Evolutionary conservation across 2,329 filamentous ascomycete species (phyloP), one percentile per base, ranked within the genome.

Genomic region (Scytalidium lignicola): DNA sequence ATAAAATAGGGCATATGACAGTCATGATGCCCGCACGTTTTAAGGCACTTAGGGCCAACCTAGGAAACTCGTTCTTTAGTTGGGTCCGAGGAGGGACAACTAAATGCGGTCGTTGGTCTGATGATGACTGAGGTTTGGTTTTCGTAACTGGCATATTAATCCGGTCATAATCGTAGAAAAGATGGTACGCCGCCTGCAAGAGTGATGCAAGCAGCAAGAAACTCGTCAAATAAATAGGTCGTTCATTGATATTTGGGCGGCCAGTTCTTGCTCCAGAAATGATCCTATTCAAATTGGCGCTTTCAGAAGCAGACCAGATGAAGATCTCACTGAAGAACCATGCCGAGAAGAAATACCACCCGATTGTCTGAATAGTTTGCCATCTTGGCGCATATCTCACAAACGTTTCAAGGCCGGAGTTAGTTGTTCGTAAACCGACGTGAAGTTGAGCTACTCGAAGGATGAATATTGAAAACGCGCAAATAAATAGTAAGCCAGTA

Each of bases 371-470:
- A 49, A 84, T 63, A 4, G 86, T 82, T 51, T 82, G 75, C 26
- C 52, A 57, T 49, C 49, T 80, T 20, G 83, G 67, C 9, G 82
- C 70, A 55, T 79, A 75, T 53, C 74, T 74, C 48, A 69, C 70
- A 48, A 92, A 77, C 7, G 82, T 86, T 51, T 85, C 74, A 58
- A 85, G 75, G 43, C 80, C 76, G 3, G 86, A 89, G 50, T 75
- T 73, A 37, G 87, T 85, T 17, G 87, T 91, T 63, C 87, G 79
- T 51, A 79, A 67, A 58, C 86, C 87, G 55, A 87, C 77, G 63
- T 92, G 89, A 68, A 90, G 83, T 66, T 91, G 86, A 41, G 86
- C 83, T 61, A 96, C 89, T 62, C 91, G 88, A 46, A 96, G 79
- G 58, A 96, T 78, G 70, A 95, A 88, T 57, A 96, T 78, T 49